These are phyloP conservation scores for Aspergillus sp. DNA, from an alignment of 2,329 filamentous ascomycete genomes.

Conservation along the genomic window DNA sequence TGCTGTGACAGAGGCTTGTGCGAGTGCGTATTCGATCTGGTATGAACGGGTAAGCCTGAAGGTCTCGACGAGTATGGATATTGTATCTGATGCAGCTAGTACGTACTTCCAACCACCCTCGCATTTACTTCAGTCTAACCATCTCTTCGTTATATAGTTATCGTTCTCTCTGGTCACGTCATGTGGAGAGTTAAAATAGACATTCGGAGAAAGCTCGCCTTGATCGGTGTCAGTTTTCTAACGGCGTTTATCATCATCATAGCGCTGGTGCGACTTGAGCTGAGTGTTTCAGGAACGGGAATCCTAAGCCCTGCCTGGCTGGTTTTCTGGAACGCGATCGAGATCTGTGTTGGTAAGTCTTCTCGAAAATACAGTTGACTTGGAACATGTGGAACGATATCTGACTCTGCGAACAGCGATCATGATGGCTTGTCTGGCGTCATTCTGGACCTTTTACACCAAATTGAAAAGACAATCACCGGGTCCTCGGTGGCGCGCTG, in stretches of 20 bases:
- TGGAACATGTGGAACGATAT: neutral
- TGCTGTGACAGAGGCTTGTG: neutral
- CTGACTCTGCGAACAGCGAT: neutral
- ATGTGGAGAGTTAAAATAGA: constrained; percentile 6
- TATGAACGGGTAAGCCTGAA: neutral
- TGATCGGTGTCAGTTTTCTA: constrained; percentile 9
- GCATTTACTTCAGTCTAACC: too few relatives aligned
- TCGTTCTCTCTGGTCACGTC: constrained; percentile 7
- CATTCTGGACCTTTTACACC: constrained; percentile 13
- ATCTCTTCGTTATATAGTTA: neutral
- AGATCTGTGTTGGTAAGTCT: constrained; percentile 12
- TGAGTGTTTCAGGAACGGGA: neutral
- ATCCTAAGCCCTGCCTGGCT: constrained; percentile 4
- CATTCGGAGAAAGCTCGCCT: neutral
- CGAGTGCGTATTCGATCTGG: neutral
- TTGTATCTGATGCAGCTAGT: constrained; percentile 11
- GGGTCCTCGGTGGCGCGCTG: too few relatives aligned
- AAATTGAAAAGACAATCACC: neutral
- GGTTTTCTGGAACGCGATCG: constrained; percentile 3
- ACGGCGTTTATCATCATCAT: constrained; percentile 12
- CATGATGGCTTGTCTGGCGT: constrained; percentile 9
- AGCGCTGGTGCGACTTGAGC: constrained; percentile 2
- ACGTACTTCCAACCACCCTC: neutral
- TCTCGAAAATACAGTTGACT: too few relatives aligned
- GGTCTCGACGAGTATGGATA: constrained; percentile 4